Base-by-base conservation (phyloP, 805 yeast genomes). In the Starmerella stellata region DNA sequence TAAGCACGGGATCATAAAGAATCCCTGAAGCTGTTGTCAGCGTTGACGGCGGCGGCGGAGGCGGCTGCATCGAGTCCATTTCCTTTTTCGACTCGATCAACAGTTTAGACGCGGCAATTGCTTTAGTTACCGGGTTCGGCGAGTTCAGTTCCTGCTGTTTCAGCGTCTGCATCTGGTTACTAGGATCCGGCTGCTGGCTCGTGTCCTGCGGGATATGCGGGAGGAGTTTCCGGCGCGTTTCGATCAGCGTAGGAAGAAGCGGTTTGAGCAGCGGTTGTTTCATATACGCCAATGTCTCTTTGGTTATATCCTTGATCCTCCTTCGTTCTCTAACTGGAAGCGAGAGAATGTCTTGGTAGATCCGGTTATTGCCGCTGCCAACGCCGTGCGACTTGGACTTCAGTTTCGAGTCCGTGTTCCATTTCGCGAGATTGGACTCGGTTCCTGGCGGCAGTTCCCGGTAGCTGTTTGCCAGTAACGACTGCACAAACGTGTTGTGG, bases 271-370 rank as follows among this genome's bases (percentile, higher is more conserved):
- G 52, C 4, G 78, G 78, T 43, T 71, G 68, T 57, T 80, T 80
- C 25, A 38, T 21, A 8, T 30, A 25, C 15, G 19, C 28, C 14
- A 31, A 25, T 13, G 92, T 87, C 2, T 85, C 95, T 52, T 75
- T 70, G 2, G 87, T 74, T 33, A 87, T 82, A 40, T 71, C 72
- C 54, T 83, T 81, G 42, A 87, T 73, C 53, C 96, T 65, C 46
- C 81, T 69, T 44, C 96, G 63, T 54, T 90, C 98, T 46, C 78
- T 66, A 2, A 78, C 70, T 0, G 95, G 81, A 47, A 87, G 63
- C 2, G 87, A 76, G 74, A 90, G 70, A 31, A 87, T 78, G 56
- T 82, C 87, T 52, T 74, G 78, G 52, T 85, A 82, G 53, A 90
- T 66, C 54, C 79, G 73, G 57, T 82, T 93, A 7, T 78, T 62